These are phyloP conservation scores for Penstemon eatonii DNA, from an alignment of 257 asterid species.

Conservation along the genomic window DNA sequence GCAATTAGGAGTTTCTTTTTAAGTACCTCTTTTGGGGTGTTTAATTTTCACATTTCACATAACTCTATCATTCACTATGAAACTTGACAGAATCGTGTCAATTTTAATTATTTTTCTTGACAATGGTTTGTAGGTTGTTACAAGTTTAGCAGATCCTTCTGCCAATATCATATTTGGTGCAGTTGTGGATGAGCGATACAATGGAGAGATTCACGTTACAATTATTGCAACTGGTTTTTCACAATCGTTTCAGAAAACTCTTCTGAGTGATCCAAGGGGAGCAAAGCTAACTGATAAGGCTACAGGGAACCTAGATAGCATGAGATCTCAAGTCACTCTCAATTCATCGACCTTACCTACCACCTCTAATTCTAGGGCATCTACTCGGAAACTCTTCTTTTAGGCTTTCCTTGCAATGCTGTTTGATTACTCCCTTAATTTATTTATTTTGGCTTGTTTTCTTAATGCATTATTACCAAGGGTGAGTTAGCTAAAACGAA, in stretches of 20 bases:
- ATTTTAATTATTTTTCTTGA: neutral
- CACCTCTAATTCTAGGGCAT: constrained; percentile 26
- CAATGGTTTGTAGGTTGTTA: constrained; percentile 67
- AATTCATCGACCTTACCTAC: constrained; percentile 37
- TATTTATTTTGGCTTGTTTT: too few relatives aligned
- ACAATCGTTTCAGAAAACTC: constrained; percentile 76
- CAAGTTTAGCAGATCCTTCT: constrained; percentile 95
- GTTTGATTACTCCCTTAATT: too few relatives aligned
- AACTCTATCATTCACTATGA: neutral
- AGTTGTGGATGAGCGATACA: constrained; percentile 92
- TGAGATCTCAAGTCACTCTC: constrained; percentile 42
- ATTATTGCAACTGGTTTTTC: constrained; percentile 96
- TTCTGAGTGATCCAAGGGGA: constrained; percentile 82
- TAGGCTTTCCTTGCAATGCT: constrained; percentile 24
- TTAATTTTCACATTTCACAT: too few relatives aligned
- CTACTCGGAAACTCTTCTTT: constrained; percentile 47
- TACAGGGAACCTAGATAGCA: constrained; percentile 35
- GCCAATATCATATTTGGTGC: constrained; percentile 98
- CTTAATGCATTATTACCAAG: too few relatives aligned
- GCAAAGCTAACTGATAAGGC: constrained; percentile 54
- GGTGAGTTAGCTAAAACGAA: too few relatives aligned
- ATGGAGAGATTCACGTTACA: constrained; percentile 94
- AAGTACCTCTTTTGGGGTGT: neutral
- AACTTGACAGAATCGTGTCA: neutral
- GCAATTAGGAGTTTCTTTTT: neutral